Evolutionary conservation across 2,329 filamentous ascomycete genomes (phyloP), one percentile per base, ranked within the genome.

Genomic region (Nemania sp.): DNA sequence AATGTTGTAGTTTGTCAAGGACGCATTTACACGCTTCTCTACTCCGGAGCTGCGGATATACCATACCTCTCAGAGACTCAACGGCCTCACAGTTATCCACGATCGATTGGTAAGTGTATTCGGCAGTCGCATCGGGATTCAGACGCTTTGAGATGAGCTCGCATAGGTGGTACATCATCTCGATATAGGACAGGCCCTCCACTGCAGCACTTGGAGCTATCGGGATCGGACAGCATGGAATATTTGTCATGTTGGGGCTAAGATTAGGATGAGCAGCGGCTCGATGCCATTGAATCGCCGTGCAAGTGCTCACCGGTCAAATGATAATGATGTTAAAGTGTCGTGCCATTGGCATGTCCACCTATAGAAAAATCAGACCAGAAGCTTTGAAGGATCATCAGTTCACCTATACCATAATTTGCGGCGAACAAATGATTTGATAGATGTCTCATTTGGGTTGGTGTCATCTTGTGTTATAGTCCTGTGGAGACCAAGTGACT

Each of bases 271-370:
- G 11, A 41, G 59, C 61, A 41, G 42, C n/a, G 40, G 23, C 8
- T 30, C 44, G 42, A 46, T 30, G 1, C 20, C 30, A 11, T 23
- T 6, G 28, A 20, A 20, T 17, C n/a, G 2, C 44, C 14, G 8
- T 20, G 22, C 12, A 14, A 5, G 1, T 8, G 52, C 70, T 61
- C 70, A 82, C 79, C 84, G 75, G 61, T 87, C 84, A 65, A 87
- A 87, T 0, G 84, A 86, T 2, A 87, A 69, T 0, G 84, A 87
- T 0, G 83, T 85, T 17, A 87, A 71, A 5, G 82, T 86, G 52
- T 87, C 84, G 60, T 87, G 84, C 84, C 84, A 87, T 8, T 84
- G 77, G 60, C 82, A 84, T 4, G 81, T 85, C 84, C 84, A 81
- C 69, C 73, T 73, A 55, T 17, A 41, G 22, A 12, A 30, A 45